Conservation (phyloP, 2,329 filamentous ascomycete species). For the Talaromyces albobiverticillius region DNA sequence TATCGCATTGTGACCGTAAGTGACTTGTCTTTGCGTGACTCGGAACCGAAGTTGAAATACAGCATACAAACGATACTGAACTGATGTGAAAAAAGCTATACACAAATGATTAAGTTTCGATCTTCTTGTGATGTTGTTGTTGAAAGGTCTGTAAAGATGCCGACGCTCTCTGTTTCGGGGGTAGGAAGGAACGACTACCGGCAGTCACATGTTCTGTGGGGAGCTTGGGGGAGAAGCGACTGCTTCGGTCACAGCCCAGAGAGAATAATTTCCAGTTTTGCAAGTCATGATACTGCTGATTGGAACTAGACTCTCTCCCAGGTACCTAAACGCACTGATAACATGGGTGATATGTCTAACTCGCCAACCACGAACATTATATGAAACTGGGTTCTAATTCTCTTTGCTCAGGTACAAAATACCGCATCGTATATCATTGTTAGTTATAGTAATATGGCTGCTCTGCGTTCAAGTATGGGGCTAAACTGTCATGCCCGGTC, state of each 20-base stretch:
- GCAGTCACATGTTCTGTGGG: background rate
- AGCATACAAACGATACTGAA: slow-evolving; percentile 6
- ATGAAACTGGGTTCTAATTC: no score
- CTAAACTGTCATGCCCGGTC: background rate
- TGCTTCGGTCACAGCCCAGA: background rate
- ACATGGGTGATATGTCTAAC: no score
- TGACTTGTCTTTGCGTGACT: background rate
- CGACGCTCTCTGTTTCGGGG: background rate
- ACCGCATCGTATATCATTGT: background rate
- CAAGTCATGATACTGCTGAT: no score
- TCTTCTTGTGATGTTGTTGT: background rate
- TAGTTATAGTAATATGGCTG: slow-evolving; percentile 3
- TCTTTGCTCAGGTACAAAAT: no score
- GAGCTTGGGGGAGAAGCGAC: slow-evolving; percentile 8
- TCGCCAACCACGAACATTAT: no score
- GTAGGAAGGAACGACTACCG: background rate
- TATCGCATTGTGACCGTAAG: slow-evolving; percentile 7
- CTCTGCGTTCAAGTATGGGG: background rate
- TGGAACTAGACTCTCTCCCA: no score
- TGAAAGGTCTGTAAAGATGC: no score
- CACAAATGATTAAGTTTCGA: background rate
- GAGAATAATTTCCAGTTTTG: no score
- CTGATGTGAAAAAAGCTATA: background rate
- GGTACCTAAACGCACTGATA: no score
- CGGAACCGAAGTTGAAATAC: background rate